A percentile compares a stretch with the other conserved stretches of the same genome.
These are phyloP conservation scores for Verruconis gallopava DNA, from an alignment of 2,329 filamentous ascomycete genomes.

Conservation along the genomic window DNA sequence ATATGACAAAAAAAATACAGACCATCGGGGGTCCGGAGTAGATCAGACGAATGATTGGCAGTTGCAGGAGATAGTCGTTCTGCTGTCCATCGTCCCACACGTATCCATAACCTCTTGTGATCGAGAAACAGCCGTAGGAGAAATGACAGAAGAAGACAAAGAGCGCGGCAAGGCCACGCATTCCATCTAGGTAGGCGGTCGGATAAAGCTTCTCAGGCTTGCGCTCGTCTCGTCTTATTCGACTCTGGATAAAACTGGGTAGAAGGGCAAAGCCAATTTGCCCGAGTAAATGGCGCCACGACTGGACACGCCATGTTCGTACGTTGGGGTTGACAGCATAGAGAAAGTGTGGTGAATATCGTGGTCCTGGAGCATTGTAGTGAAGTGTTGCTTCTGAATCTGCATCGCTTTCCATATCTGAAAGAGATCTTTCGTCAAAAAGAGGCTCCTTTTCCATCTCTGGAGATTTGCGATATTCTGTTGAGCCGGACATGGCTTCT, in stretches of 20 bases:
- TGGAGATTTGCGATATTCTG: background rate
- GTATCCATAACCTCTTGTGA: conserved; percentile 38
- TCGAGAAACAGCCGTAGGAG: conserved; percentile 30
- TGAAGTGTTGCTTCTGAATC: background rate
- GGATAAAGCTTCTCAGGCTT: conserved; percentile 31
- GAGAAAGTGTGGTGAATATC: background rate
- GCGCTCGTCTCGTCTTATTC: conserved; percentile 27
- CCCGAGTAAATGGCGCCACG: conserved; percentile 5
- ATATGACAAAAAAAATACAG: conserved; percentile 50
- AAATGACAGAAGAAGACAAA: conserved; percentile 46
- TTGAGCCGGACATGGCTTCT: too few species aligned
- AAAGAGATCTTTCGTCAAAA: conserved; percentile 4
- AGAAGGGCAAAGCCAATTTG: conserved; percentile 31
- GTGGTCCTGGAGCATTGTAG: background rate
- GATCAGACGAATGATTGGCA: conserved; percentile 41
- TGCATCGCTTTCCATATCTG: conserved; percentile 6
- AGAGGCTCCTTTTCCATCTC: conserved; percentile 2
- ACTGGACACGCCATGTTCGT: conserved; percentile 3
- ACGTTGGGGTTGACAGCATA: conserved; percentile 4
- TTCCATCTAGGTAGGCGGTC: conserved; percentile 46
- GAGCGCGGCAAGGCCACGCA: conserved; percentile 43
- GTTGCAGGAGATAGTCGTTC: conserved; percentile 36
- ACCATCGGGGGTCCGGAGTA: conserved; percentile 46
- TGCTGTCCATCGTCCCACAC: conserved; percentile 29
- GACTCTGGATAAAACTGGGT: conserved; percentile 41